Evolutionary conservation across 352 stramenopile genomes (phyloP).

Genomic region (Phytophthora chlamydospora): DNA sequence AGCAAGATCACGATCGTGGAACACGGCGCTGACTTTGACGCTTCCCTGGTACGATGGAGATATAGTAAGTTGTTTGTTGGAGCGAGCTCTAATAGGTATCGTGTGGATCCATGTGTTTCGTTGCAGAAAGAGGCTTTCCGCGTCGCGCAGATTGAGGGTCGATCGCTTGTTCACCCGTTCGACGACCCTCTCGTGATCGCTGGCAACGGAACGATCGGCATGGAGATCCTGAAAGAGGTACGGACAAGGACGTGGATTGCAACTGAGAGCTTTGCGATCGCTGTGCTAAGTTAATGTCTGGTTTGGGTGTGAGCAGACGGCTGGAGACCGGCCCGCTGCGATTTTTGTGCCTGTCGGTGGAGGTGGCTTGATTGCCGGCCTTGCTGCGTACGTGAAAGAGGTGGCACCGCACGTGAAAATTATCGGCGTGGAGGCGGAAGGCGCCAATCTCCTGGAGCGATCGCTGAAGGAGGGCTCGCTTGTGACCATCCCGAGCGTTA

Average conservation of each 20-base stretch:
- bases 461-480: constrained; percentile 86
- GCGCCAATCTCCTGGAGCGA: constrained; percentile 94
- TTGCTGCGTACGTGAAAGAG: constrained; percentile 93
- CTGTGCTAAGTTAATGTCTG: constrained; percentile 4
- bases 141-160: constrained; percentile 90
- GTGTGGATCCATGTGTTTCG: constrained; percentile 1
- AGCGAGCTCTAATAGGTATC: background rate
- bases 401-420: constrained; percentile 91
- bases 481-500: constrained; percentile 91
- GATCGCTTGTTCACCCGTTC: constrained; percentile 97
- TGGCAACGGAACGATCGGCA: constrained; percentile 97
- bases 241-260: background rate
- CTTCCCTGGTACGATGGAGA: constrained; percentile 69
- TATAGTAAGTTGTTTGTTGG: background rate
- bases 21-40: constrained; percentile 97
- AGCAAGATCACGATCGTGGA: constrained; percentile 93
- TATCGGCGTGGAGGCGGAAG: constrained; percentile 96
- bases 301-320: constrained; percentile 46
- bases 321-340: constrained; percentile 91
- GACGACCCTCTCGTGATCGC: constrained; percentile 98
- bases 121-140: constrained; percentile 90
- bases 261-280: background rate
- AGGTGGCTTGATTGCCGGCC: constrained; percentile 95
- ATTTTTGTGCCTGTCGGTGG: constrained; percentile 98
- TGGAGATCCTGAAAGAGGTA: constrained; percentile 92